Evolutionary conservation across 768 basidiomycete genomes (phyloP), one percentile per base, ranked within the genome.

Genomic region (Xerocomellus amylosporus): DNA sequence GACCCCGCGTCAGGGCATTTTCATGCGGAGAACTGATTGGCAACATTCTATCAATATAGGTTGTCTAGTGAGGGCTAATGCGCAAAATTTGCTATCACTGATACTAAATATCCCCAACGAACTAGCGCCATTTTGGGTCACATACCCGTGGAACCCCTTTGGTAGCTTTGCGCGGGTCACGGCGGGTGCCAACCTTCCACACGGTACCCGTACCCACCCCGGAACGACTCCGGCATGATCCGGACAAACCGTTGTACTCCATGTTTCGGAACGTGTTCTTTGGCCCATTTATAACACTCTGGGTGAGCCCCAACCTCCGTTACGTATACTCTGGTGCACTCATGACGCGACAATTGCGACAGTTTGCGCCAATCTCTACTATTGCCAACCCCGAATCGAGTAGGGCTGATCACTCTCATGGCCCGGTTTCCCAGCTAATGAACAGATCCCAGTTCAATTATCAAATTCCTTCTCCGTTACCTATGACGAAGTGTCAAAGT

Each of bases 351-450:
- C 33, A 58, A 48, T 51, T 30, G 15, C 2, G 12, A 28, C 33
- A 58, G 51, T 51, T 30, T 85, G 85, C 74, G 78, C 82, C 20
- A 91, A 91, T 64, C 69, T 91, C 45, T 91, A 91, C 64, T 93
- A 90, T 55, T 86, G 83, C 56, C 87, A 88, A 72, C 89, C 89
- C n/a, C 2, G 70, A 91, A 56, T 74, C 91, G n/a, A 86, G 88
- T 82, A 63, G 63, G 77, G 73, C 57, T 19, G 46, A 22, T 37
- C 22, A 12, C 46, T 7, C 43, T 39, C 38, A 22, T 19, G n/a
- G 30, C 39, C 6, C 28, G 12, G 19, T 22, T 49, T 28, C 33
- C 40, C n/a, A 31, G 14, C 39, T 51, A n/a, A 44, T 52, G 26
- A 7, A 33, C 30, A 34, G 31, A 44, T 30, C 26, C 13, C 48